These are phyloP conservation scores for Nicotiana benthamiana DNA, from an alignment of 257 asterid genomes.

Conservation along the genomic window DNA sequence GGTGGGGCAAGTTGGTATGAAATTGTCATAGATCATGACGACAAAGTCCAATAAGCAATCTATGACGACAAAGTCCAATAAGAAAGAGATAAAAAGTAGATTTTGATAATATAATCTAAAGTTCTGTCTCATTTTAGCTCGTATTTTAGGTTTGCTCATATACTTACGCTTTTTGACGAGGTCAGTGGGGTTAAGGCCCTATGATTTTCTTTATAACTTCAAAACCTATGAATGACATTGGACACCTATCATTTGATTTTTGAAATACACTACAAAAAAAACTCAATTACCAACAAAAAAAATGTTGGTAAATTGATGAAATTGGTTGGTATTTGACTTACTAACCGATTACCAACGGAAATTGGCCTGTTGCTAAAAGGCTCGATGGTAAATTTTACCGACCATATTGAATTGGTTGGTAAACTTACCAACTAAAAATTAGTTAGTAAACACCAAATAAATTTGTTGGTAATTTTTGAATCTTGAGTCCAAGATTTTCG, in stretches of 20 bases:
- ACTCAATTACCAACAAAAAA: too few relatives aligned
- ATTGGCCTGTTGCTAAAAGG: too few relatives aligned
- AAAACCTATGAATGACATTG: not conserved
- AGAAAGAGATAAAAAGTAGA: slow-evolving; percentile 11
- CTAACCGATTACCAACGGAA: too few relatives aligned
- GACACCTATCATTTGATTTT: not conserved
- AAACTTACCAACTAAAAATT: too few relatives aligned
- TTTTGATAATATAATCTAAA: not conserved
- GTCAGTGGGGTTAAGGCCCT: not conserved
- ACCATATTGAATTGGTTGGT: too few relatives aligned
- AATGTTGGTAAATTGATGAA: too few relatives aligned
- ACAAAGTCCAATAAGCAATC: slow-evolving; percentile 13
- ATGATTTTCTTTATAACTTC: not conserved
- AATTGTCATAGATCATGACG: slow-evolving; percentile 12
- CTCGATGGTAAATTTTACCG: too few relatives aligned
- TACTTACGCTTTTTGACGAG: not conserved
- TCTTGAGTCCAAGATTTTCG: too few relatives aligned
- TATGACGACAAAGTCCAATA: slow-evolving; percentile 13
- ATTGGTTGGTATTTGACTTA: too few relatives aligned
- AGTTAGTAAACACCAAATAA: too few relatives aligned
- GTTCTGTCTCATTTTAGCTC: not conserved
- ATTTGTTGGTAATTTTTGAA: too few relatives aligned
- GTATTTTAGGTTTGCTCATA: not conserved
- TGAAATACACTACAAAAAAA: too few relatives aligned
- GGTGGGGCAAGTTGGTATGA: slow-evolving; percentile 13